A percentile compares a stretch with the other conserved stretches of the same genome.
phyloP scores from a whole-genome alignment of 2,329 filamentous ascomycete species.

The Fusarium nygamai region DNA sequence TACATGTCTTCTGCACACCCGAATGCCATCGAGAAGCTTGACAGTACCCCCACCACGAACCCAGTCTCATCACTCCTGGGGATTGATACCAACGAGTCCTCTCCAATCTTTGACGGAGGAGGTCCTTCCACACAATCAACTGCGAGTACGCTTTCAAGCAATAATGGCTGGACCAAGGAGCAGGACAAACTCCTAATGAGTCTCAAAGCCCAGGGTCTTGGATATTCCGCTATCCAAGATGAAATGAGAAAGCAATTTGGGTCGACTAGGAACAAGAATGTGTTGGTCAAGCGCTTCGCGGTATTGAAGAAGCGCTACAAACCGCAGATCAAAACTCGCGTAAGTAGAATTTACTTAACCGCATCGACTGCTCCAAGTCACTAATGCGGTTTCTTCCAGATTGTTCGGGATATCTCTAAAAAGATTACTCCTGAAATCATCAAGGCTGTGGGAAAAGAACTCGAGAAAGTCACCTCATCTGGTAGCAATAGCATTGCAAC shows the following conservation, averaged over 20 bases:
- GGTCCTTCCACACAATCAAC: accelerated
- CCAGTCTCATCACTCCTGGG: neutral
- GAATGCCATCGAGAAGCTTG: neutral
- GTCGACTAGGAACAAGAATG: neutral
- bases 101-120: neutral
- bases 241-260: neutral
- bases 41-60: accelerated
- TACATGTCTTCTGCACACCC: neutral
- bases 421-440: neutral
- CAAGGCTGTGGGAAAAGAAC: neutral
- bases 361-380: accelerated
- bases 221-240: neutral
- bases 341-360: neutral
- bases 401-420: neutral
- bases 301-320: neutral
- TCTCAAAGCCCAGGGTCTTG: neutral
- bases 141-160: too few relatives aligned
- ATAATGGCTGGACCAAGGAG: neutral
- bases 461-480: neutral
- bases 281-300: neutral
- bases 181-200: neutral
- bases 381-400: neutral
- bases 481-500: neutral
- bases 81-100: neutral
- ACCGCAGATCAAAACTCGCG: neutral